These are phyloP conservation scores for Stropharia rugosoannulata DNA, from an alignment of 768 basidiomycete genomes.

Conservation along the genomic window DNA sequence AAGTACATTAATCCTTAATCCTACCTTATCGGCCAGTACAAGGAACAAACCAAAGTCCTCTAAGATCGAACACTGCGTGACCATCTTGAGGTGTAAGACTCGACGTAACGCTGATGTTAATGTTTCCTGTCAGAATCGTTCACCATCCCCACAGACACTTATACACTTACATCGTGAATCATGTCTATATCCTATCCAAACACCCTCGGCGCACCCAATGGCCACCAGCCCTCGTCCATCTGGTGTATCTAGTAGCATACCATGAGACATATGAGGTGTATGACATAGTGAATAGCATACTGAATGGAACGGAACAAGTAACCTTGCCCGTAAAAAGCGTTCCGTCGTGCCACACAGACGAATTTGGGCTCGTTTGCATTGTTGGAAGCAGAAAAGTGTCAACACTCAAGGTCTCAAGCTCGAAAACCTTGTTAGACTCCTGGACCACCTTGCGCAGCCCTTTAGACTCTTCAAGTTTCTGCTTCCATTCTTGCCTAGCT, in stretches of 20 bases:
- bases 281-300: slow-evolving; percentile 36
- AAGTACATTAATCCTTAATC: slow-evolving; percentile 23
- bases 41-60: slow-evolving; percentile 98
- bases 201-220: slow-evolving; percentile 88
- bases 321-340: slow-evolving; percentile 78
- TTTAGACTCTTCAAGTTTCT: slow-evolving; percentile 88
- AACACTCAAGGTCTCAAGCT: slow-evolving; percentile 83
- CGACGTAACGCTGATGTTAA: slow-evolving; percentile 71
- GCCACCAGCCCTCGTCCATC: slow-evolving; percentile 84
- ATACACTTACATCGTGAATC: slow-evolving; percentile 71
- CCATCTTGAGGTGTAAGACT: slow-evolving; percentile 88
- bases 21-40: slow-evolving; percentile 88
- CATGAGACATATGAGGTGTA: background rate
- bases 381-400: slow-evolving; percentile 84
- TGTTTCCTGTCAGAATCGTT: background rate
- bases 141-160: background rate
- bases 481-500: slow-evolving; percentile 81
- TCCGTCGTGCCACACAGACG: slow-evolving; percentile 68
- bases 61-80: slow-evolving; percentile 92
- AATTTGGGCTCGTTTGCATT: slow-evolving; percentile 40
- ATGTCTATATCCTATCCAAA: slow-evolving; percentile 92
- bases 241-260: slow-evolving; percentile 68
- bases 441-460: slow-evolving; percentile 84
- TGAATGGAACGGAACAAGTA: slow-evolving; percentile 93
- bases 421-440: slow-evolving; percentile 94